Conservation (phyloP, 2,329 filamentous ascomycete genomes). For the Colletotrichum tropicale region DNA sequence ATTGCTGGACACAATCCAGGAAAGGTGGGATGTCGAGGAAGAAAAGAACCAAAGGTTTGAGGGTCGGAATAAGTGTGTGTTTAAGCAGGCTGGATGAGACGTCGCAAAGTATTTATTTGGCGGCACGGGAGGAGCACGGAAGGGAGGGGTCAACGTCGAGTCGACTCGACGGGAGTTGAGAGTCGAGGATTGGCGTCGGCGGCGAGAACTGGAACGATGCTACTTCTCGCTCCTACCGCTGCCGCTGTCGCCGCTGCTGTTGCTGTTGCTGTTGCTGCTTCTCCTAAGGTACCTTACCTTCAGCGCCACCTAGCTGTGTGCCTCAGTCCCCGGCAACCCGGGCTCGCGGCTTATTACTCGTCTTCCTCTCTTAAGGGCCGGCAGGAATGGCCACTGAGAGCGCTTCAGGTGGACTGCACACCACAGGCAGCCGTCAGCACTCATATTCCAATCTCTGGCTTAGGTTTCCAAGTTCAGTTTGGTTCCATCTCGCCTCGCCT, state of each 20-base stretch:
- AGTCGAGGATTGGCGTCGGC: not conserved
- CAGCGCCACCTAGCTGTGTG: not conserved
- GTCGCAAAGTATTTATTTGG: constrained; percentile 16
- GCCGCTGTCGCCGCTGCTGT: not conserved
- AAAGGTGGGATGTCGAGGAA: not conserved
- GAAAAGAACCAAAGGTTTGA: not conserved
- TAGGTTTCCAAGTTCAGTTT: not conserved
- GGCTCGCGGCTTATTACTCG: not conserved
- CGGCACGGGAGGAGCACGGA: not conserved
- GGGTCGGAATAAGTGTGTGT: not conserved
- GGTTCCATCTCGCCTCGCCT: not conserved
- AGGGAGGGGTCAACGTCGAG: not conserved
- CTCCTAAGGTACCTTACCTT: not conserved
- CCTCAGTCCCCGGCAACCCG: not conserved
- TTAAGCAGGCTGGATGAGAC: constrained; percentile 15
- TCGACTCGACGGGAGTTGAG: not conserved
- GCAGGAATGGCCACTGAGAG: not conserved
- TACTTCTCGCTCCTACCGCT: not conserved
- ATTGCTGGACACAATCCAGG: not conserved
- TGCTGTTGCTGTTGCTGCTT: not conserved
- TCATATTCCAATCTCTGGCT: not conserved
- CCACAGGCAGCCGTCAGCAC: constrained; percentile 13
- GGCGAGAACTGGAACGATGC: not conserved
- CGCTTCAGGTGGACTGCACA: not conserved
- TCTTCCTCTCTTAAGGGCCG: not conserved